These are phyloP conservation scores for Pseudonitzschia multistriata DNA, from an alignment of 108 stramenopile genomes.

Conservation along the genomic window DNA sequence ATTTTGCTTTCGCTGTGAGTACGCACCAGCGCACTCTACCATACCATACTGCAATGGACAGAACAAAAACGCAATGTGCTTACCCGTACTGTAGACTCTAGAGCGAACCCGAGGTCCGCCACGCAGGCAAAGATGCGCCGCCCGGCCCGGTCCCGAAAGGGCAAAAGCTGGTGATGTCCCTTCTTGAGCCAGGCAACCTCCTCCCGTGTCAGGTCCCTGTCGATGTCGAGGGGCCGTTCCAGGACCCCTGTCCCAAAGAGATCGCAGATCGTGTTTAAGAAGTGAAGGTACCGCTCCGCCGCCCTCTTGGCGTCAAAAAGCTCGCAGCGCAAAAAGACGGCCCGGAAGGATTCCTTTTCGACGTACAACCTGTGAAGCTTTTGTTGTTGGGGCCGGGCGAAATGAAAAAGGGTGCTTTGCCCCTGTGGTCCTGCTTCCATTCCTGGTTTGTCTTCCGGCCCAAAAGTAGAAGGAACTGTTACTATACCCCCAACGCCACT, in stretches of 20 bases:
- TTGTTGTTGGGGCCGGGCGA: background rate
- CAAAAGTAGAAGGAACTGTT: no score
- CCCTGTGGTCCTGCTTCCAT: no score
- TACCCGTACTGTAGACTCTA: background rate
- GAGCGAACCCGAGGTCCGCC: background rate
- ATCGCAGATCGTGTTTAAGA: background rate
- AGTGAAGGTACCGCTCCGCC: background rate
- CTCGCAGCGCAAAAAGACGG: background rate
- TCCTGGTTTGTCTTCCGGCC: no score
- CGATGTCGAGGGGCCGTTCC: background rate
- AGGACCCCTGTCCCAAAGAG: background rate
- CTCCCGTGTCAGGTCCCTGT: background rate
- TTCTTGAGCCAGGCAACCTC: background rate
- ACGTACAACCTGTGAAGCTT: constrained; percentile 12
- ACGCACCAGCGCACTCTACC: background rate
- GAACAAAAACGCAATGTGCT: background rate
- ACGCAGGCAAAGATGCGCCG: background rate
- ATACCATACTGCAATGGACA: background rate
- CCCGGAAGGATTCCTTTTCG: background rate
- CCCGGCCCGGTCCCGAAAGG: background rate
- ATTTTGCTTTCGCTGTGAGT: no score
- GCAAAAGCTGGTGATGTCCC: background rate
- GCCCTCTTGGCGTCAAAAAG: background rate
- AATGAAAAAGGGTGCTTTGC: no score
- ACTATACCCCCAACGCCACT: no score